A percentile compares a stretch with the other conserved stretches of the same genome.
Conservation (phyloP, 2,329 filamentous ascomycete genomes). For the Colletotrichum lentis region DNA sequence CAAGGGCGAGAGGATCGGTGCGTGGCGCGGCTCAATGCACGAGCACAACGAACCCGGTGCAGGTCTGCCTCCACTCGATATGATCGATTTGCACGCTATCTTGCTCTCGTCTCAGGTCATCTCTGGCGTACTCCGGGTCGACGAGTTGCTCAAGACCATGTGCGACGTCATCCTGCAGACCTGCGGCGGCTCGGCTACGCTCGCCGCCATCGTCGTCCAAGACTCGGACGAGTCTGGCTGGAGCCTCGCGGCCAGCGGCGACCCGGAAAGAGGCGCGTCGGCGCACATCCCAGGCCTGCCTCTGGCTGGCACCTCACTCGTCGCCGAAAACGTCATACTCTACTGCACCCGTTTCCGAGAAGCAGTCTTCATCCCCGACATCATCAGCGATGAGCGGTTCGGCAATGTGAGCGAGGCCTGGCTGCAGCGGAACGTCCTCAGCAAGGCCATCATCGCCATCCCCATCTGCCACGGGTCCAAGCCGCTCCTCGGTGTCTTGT, state of each 20-base stretch:
- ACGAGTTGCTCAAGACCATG: constrained; percentile 80
- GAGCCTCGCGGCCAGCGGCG: constrained; percentile 77
- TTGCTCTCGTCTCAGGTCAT: constrained; percentile 81
- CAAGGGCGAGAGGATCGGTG: constrained; percentile 66
- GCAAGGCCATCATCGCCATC: constrained; percentile 80
- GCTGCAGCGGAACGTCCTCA: constrained; percentile 71
- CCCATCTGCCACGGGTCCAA: constrained; percentile 79
- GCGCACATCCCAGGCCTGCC: constrained; percentile 72
- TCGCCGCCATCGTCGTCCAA: constrained; percentile 77
- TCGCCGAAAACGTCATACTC: constrained; percentile 79
- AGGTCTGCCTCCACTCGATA: constrained; percentile 78
- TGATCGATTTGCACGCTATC: constrained; percentile 83
- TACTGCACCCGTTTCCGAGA: constrained; percentile 82
- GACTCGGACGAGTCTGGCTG: constrained; percentile 70
- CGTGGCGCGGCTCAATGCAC: constrained; percentile 69
- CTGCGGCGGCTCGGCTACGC: constrained; percentile 73
- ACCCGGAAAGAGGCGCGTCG: constrained; percentile 72
- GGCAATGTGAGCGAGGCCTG: constrained; percentile 77
- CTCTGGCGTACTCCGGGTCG: constrained; percentile 78
- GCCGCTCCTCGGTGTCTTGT: constrained; percentile 75
- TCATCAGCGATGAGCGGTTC: constrained; percentile 79
- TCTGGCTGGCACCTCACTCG: constrained; percentile 69
- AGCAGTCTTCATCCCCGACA: constrained; percentile 75
- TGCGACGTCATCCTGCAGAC: constrained; percentile 82
- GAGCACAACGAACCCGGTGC: constrained; percentile 63